A percentile compares a stretch with the other conserved stretches of the same genome.
Conservation (phyloP, 495 filamentous ascomycete species). For the Aspergillus ellipticus region DNA sequence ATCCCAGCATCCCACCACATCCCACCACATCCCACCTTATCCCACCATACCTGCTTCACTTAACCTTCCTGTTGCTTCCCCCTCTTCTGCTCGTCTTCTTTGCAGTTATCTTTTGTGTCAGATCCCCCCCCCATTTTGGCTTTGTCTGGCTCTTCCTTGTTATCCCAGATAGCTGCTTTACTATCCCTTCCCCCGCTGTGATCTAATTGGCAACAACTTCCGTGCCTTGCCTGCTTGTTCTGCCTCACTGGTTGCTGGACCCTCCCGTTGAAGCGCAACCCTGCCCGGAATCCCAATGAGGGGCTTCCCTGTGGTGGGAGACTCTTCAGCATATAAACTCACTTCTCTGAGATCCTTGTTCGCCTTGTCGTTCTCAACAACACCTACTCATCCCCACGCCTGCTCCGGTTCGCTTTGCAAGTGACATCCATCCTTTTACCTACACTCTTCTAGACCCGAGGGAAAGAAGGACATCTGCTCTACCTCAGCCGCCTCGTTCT, state of each 20-base stretch:
- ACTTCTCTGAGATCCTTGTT: background rate
- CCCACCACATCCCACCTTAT: background rate
- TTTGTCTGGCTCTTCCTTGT: background rate
- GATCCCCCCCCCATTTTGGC: too few species aligned
- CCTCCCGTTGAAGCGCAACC: background rate
- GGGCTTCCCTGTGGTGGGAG: background rate
- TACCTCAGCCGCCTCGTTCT: background rate
- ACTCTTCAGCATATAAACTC: background rate
- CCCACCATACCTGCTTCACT: too few species aligned
- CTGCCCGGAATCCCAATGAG: background rate
- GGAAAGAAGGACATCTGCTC: background rate
- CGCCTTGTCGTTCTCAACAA: background rate
- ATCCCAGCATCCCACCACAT: background rate
- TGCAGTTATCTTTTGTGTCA: too few species aligned
- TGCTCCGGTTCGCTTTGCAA: too few species aligned
- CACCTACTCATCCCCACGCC: background rate
- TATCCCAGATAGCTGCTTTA: constrained; percentile 1
- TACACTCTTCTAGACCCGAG: background rate
- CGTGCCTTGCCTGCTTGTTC: background rate
- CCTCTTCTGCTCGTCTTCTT: background rate
- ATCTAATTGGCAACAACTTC: background rate
- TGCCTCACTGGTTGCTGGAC: background rate
- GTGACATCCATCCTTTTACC: background rate
- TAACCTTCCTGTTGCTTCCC: background rate
- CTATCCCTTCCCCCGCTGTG: background rate